Evolutionary conservation across 345 rosid species (phyloP).

Genomic region (Rhodamnia rubescens): DNA sequence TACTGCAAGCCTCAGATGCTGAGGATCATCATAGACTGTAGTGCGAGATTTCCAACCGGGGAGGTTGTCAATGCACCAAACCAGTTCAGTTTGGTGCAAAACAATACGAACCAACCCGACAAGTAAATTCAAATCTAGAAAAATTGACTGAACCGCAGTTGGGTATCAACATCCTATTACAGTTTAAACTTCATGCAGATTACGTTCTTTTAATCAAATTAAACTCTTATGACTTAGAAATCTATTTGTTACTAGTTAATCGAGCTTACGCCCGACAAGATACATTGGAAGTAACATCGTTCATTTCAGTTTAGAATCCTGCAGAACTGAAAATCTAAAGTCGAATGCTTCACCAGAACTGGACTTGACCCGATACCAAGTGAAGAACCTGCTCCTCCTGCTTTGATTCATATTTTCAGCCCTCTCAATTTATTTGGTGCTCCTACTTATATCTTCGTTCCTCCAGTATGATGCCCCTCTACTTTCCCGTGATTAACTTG

Average conservation of each 20-base stretch:
- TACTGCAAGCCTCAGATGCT: background rate
- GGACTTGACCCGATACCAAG: background rate
- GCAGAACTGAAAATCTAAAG: background rate
- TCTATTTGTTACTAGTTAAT: background rate
- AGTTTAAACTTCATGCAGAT: background rate
- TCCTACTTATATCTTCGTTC: background rate
- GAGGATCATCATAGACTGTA: background rate
- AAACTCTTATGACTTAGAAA: background rate
- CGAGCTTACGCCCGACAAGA: background rate
- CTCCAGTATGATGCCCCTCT: background rate
- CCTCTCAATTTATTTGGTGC: background rate
- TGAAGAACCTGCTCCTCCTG: background rate
- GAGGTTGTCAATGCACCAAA: background rate
- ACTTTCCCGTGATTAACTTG: background rate
- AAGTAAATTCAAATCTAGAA: background rate
- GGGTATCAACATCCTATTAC: background rate
- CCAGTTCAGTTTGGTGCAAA: background rate
- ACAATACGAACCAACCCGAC: background rate
- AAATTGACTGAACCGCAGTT: background rate
- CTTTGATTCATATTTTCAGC: background rate
- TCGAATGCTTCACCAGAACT: background rate
- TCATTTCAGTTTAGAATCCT: background rate
- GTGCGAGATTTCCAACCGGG: background rate
- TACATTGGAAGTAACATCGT: background rate
- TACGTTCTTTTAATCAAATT: background rate